Base-by-base conservation (phyloP, 1,284 basidiomycete species). In the Cutaneotrichosporon curvatum region DNA sequence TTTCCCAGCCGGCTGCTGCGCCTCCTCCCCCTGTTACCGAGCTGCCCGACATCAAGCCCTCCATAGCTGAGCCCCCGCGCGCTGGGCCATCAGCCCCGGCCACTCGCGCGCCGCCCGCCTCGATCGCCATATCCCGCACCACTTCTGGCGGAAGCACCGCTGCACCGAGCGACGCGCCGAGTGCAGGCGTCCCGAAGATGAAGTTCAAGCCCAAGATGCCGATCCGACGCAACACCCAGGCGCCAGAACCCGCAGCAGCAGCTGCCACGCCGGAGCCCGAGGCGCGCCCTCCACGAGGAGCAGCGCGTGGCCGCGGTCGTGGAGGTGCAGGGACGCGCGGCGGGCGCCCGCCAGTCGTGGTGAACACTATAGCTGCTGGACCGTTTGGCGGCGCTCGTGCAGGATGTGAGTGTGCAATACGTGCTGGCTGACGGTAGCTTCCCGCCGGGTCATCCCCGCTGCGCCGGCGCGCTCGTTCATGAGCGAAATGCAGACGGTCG, bases 291-390 rank as follows among this genome's bases (percentile, higher is more conserved):
- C 19, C 33, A 11, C 35, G 42, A 12, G 42, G 42, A 16, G 40
- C 42, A 20, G 20, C 15, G 18, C 38, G 47, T n/a, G 52, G 38
- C 12, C 47, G 32, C 30, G 39, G 45, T 20, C 62, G 74, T 18
- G 78, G 74, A 23, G 74, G 74, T 35, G 80, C 78, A 2, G 72
- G 78, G 6, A 80, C 77, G 37, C 45, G 36, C 10, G 21, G 36
- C 18, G 45, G 53, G 16, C 37, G 25, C 16, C 43, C 18, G 16
- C 40, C 8, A 3, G 18, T 37, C 1, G 37, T 33, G 9, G 45
- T 25, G 28, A 22, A 36, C 19, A 54, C 52, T 7, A 40, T 54
- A n/a, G 52, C 52, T 2, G 52, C 52, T 4, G 52, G 52, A n/a
- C 49, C 53, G 2, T 55, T 56, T 23, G 47, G 48, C 28, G 54